These are phyloP conservation scores for Lecanicillium sp. DNA, from an alignment of 2,329 filamentous ascomycete genomes.

Conservation along the genomic window DNA sequence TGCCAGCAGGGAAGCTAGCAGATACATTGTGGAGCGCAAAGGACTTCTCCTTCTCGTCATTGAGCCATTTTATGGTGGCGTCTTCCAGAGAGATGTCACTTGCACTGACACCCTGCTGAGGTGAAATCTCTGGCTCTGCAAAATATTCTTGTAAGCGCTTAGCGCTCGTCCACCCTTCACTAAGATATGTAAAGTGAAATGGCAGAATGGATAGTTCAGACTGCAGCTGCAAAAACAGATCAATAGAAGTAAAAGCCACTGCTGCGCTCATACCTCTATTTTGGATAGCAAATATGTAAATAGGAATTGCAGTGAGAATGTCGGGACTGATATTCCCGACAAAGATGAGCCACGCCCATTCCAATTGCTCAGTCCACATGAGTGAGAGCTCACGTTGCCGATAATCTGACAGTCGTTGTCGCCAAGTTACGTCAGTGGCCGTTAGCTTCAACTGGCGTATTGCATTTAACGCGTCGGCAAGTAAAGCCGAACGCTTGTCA, in stretches of 20 bases:
- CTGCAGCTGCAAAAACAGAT: slow-evolving; percentile 7
- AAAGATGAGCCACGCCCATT: slow-evolving; percentile 1
- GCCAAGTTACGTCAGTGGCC: slow-evolving; percentile 6
- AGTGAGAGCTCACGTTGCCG: slow-evolving; percentile 4
- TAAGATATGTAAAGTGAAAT: background rate
- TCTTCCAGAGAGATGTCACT: background rate
- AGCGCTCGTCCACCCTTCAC: slow-evolving; percentile 3
- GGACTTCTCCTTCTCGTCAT: background rate
- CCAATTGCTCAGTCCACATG: background rate
- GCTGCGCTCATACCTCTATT: background rate
- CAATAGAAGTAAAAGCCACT: slow-evolving; percentile 8
- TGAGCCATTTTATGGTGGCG: background rate
- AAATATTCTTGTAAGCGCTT: slow-evolving; percentile 6
- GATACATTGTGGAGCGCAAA: slow-evolving; percentile 6
- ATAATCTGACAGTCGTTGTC: slow-evolving; percentile 1
- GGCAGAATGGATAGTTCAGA: slow-evolving; percentile 5
- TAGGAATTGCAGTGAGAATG: slow-evolving; percentile 2
- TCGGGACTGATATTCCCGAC: slow-evolving; percentile 7
- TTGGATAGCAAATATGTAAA: background rate
- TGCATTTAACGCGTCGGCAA: slow-evolving; percentile 5
- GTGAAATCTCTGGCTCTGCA: background rate
- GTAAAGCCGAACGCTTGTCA: slow-evolving; percentile 1
- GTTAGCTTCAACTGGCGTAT: slow-evolving; percentile 9
- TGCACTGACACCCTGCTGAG: too few species aligned
- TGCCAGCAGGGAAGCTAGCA: slow-evolving; percentile 2